A percentile compares a stretch with the other conserved stretches of the same genome.
Evolutionary conservation across 2,329 filamentous ascomycete species (phyloP).

Genomic region (Annulohypoxylon truncatum): DNA sequence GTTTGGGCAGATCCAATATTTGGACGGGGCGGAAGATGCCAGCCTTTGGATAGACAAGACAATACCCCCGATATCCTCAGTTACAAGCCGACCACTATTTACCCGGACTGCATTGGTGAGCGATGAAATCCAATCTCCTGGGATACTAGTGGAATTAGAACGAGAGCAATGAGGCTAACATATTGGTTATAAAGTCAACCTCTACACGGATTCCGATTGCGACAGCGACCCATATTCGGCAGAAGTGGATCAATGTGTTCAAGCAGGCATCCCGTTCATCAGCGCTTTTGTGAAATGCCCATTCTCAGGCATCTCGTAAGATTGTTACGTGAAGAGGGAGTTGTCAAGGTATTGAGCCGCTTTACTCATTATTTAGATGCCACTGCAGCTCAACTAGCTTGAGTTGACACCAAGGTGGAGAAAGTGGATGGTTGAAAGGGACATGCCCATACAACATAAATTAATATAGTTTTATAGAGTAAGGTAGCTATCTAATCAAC

Average conservation of each 20-base stretch:
- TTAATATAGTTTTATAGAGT: neutral
- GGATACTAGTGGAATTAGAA: neutral
- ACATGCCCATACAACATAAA: neutral
- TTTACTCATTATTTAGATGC: neutral
- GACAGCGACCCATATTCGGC: conserved; percentile 22
- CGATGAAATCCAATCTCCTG: neutral
- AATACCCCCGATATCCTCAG: conserved; percentile 37
- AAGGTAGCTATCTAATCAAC: neutral
- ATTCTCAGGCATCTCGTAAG: conserved; percentile 18
- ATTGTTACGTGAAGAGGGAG: neutral
- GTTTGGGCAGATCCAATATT: conserved; percentile 39
- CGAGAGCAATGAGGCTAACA: neutral
- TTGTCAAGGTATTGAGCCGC: no score
- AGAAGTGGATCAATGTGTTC: conserved; percentile 30
- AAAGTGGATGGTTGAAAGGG: neutral
- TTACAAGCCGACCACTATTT: conserved; percentile 29
- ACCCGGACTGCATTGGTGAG: conserved; percentile 32
- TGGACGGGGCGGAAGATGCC: conserved; percentile 31
- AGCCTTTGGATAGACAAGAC: conserved; percentile 31
- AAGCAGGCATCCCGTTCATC: conserved; percentile 33
- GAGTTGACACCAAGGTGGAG: neutral
- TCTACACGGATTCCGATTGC: conserved; percentile 33
- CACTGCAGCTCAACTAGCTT: neutral
- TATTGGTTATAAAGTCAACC: conserved; percentile 11
- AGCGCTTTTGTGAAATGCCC: conserved; percentile 34